Evolutionary conservation across 2,329 filamentous ascomycete species (phyloP).

Genomic region (Neurospora sp.): DNA sequence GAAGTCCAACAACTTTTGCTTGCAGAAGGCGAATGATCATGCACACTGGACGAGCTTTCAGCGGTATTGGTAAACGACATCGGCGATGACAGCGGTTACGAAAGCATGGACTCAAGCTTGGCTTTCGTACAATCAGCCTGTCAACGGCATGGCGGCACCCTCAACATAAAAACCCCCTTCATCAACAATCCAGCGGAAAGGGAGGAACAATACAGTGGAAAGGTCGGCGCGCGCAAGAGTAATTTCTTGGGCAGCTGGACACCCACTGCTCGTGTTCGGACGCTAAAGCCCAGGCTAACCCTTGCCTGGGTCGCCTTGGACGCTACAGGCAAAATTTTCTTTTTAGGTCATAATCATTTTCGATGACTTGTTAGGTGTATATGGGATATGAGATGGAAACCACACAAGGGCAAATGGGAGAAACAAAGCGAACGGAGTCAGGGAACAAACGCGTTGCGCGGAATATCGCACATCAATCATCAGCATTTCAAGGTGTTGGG

Average conservation of each 20-base stretch:
- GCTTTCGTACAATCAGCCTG: background rate
- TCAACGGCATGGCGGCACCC: background rate
- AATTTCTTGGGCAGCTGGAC: background rate
- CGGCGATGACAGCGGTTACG: background rate
- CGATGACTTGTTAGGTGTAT: background rate
- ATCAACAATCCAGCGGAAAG: background rate
- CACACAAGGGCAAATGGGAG: background rate
- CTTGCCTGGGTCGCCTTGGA: background rate
- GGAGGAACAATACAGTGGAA: background rate
- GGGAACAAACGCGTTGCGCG: background rate
- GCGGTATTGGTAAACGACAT: background rate
- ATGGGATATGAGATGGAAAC: background rate
- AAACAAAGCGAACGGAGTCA: background rate
- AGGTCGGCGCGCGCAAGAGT: background rate
- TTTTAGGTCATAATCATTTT: background rate
- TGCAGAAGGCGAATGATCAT: constrained; percentile 30
- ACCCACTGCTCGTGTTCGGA: background rate
- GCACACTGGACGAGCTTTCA: too few species aligned
- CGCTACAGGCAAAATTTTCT: background rate
- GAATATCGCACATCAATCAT: background rate
- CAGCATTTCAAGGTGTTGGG: background rate
- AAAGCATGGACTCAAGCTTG: background rate
- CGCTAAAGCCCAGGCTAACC: background rate
- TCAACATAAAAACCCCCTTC: background rate
- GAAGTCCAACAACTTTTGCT: constrained; percentile 41